Evolutionary conservation across 805 yeast species (phyloP), one percentile per base, ranked within the genome.

Genomic region (Teunomyces pallodes): DNA sequence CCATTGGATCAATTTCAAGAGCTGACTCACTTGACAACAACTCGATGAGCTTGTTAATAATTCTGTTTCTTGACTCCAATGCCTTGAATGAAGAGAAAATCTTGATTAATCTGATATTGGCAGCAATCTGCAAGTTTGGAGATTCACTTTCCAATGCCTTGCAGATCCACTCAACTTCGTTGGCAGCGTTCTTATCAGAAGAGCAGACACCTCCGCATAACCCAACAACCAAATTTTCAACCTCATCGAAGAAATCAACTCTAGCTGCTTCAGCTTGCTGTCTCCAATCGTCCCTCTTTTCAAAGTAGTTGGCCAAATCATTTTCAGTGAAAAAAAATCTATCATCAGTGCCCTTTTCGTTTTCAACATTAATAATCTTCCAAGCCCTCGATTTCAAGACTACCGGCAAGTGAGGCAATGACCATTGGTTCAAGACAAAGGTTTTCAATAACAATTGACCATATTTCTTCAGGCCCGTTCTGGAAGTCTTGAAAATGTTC

Each of bases 401-500:
- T 14, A 73, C 51, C 5, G 75, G 66, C 54, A 57, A 64, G 17
- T 48, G 48, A 8, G 61, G 44, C 32, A 67, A 54, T 1, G 74
- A 62, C 58, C 88, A 86, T 64, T 90, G 94, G 47, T 85, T 82
- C 14, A 86, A 80, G 57, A 89, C 74, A 54, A 84, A 87, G 0
- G 90, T 79, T 49, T 65, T 65, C 46, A 84, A 64, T 40, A 79
- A 72, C 5, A 85, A 67, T 48, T 79, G 77, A 12, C 84, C 85
- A 38, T 78, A 60, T 50, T 79, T 82, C 60, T 84, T 83, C 24
- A 70, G 72, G 38, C 74, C 70, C 3, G 78, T 57, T 53, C 52
- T 66, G 50, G 46, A 74, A 61, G 50, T 81, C 63, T 56, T 79
- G 82, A 71, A 72, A 4, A 72, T 39, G 9, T 43, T 51, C 10